phyloP scores from a whole-genome alignment of 2,329 filamentous ascomycete species.

The Exophiala aquamarina region DNA sequence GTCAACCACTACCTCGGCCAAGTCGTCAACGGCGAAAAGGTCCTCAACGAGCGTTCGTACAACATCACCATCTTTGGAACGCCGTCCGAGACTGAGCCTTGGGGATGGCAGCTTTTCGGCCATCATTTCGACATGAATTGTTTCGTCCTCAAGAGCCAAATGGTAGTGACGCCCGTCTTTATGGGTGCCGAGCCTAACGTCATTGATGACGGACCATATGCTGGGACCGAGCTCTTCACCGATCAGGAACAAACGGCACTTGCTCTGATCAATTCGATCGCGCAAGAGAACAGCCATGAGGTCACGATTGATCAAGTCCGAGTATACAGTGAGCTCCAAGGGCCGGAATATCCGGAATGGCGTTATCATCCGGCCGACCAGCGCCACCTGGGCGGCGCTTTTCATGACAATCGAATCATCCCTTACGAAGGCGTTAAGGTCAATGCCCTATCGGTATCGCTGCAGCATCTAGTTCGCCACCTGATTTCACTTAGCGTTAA shows the following conservation, averaged over 20 bases:
- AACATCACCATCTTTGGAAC: slow-evolving; percentile 8
- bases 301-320: not conserved
- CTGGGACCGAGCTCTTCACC: slow-evolving; percentile 8
- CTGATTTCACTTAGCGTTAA: slow-evolving; percentile 65
- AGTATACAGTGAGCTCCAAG: slow-evolving; percentile 5
- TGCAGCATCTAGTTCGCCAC: slow-evolving; percentile 54
- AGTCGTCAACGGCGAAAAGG: not conserved
- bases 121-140: slow-evolving; percentile 12
- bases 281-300: not conserved
- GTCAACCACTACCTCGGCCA: slow-evolving; percentile 8
- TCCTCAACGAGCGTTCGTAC: slow-evolving; percentile 6
- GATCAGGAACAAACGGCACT: slow-evolving; percentile 10
- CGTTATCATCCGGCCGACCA: slow-evolving; percentile 11
- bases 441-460: slow-evolving; percentile 37
- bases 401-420: slow-evolving; percentile 57
- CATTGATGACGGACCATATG: slow-evolving; percentile 11
- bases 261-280: slow-evolving; percentile 1
- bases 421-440: slow-evolving; percentile 68
- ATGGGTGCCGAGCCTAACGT: slow-evolving; percentile 15
- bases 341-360: slow-evolving; percentile 3
- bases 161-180: slow-evolving; percentile 14
- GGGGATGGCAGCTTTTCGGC: slow-evolving; percentile 16
- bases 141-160: slow-evolving; percentile 7
- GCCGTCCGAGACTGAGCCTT: slow-evolving; percentile 7
- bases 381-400: slow-evolving; percentile 14